Conservation (phyloP, 164 flowering plant genomes). For the Cinnamomum micranthum region DNA sequence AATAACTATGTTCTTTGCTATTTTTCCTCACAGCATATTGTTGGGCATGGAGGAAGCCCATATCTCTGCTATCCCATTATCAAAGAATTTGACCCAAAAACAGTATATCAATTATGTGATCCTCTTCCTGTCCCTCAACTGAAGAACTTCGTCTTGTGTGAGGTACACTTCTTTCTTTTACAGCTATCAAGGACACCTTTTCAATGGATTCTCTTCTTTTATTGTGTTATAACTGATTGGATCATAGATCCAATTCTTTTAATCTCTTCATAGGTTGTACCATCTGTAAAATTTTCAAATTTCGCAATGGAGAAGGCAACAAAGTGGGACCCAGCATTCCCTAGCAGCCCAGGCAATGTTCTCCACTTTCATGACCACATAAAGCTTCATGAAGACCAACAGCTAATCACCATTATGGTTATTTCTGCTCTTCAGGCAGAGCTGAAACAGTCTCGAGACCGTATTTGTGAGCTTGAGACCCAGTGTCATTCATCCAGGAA, state of each 20-base stretch:
- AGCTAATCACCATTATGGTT: slow-evolving; percentile 32
- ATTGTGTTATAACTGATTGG: neutral
- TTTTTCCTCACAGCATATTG: slow-evolving; percentile 42
- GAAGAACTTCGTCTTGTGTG: slow-evolving; percentile 43
- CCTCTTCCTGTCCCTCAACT: slow-evolving; percentile 42
- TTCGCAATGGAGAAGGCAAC: slow-evolving; percentile 92
- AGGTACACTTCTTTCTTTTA: slow-evolving; percentile 36
- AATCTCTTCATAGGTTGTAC: slow-evolving; percentile 33
- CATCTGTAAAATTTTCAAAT: slow-evolving; percentile 44
- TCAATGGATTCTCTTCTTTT: neutral
- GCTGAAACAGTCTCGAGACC: slow-evolving; percentile 61
- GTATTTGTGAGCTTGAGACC: slow-evolving; percentile 73
- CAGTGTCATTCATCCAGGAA: slow-evolving; percentile 71
- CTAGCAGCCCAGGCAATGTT: slow-evolving; percentile 46
- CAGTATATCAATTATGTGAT: slow-evolving; percentile 41
- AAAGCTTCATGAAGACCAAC: slow-evolving; percentile 49
- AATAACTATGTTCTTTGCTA: neutral
- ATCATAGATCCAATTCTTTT: neutral
- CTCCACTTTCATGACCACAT: slow-evolving; percentile 31
- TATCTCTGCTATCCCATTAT: slow-evolving; percentile 27
- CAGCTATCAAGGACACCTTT: neutral
- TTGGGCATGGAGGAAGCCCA: slow-evolving; percentile 27
- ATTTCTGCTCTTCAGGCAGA: slow-evolving; percentile 67
- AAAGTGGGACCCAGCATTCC: slow-evolving; percentile 78
- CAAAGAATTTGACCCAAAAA: slow-evolving; percentile 28